Evolutionary conservation across 805 yeast genomes (phyloP), one percentile per base, ranked within the genome.

Genomic region (Saccharomycopsis guyanensis): DNA sequence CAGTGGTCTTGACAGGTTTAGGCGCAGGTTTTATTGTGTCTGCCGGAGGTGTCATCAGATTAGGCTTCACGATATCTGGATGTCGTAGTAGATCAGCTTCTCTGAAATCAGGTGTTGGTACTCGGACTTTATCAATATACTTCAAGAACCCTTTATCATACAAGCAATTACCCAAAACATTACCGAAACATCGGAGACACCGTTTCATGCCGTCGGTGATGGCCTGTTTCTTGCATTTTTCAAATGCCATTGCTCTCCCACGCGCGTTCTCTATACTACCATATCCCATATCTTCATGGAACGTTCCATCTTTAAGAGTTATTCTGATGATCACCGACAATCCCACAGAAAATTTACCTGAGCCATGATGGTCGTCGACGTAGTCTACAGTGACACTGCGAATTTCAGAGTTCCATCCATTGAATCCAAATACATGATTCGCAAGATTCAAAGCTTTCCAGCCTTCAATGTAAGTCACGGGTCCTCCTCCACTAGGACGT

Each of bases 391-490:
- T 78, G 13, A 79, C 73, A 37, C 69, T 70, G 49, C 76, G 75
- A 3, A 85, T 72, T 55, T 84, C 91, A 0, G 88, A 78, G 53
- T 72, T 70, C 95, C 95, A 85, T 1, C 93, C 93, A 57, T 83
- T 79, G 55, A 81, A 84, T 0, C 94, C 94, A 69, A 85, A 84
- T 2, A 85, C 78, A 55, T 80, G 82, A 57, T 85, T 85, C 12
- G 95, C 94, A 40, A 85, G 61, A 57, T 82, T 82, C 33, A 85
- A 72, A 2, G 86, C 91, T 58, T 77, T 81, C 88, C 91, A 84
- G 1, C 94, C 95, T 61, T 84, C 93, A 35, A 85, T 71, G 56
- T 85, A 84, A 2, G 83, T 78, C 3, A 85, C 85, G 45, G 73
- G 69, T 39, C 70, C 71, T 12, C 83, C 80, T 31, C 81, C 86